Base-by-base conservation (phyloP, 805 yeast species). In the Candida chauliodis region DNA sequence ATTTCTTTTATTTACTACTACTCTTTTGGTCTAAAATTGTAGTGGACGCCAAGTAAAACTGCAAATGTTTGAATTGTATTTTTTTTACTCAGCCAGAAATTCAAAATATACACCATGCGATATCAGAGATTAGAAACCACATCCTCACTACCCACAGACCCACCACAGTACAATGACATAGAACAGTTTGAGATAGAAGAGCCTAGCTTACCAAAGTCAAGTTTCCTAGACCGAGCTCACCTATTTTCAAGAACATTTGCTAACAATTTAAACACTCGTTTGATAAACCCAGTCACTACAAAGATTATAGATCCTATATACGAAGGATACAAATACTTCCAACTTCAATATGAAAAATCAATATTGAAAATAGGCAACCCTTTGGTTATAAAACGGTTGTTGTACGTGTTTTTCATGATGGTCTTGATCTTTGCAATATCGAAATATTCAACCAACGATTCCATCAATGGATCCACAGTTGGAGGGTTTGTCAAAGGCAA, bases 311-410 rank as follows among this genome's bases (percentile, higher is more conserved):
- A 75, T 46, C 81, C 82, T 1, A 66, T 76, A 3, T 68, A 69
- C 46, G 78, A 75, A 50, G 66, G 72, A 2, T 70, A 69, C 45
- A 55, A 58, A 33, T 67, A 56, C 40, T 46, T 70, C 31, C 58
- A 58, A 38, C 59, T 63, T 27, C 69, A 71, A 37, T 62, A 78
- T 37, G 96, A 90, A 49, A 59, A 64, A 21, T 58, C 69, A 19
- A 59, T 91, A 9, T 67, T 79, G 14, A 75, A 75, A 43, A 48
- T 85, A n/a, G 96, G 96, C 4, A 88, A 90, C 53, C 96, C 96
- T 3, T 60, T 88, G 34, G 83, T 91, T 19, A 78, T 90, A 19
- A 83, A 84, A 48, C 67, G 98, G 29, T 66, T 90, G 27, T 58
- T 85, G 2, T 87, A 87, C 51, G 84, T 91, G 8, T 50, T 80